Percentiles rank a stretch among this genome's conserved stretches.
These are phyloP conservation scores for Aureobasidium zeae DNA, from an alignment of 2,329 filamentous ascomycete genomes.

Conservation along the genomic window DNA sequence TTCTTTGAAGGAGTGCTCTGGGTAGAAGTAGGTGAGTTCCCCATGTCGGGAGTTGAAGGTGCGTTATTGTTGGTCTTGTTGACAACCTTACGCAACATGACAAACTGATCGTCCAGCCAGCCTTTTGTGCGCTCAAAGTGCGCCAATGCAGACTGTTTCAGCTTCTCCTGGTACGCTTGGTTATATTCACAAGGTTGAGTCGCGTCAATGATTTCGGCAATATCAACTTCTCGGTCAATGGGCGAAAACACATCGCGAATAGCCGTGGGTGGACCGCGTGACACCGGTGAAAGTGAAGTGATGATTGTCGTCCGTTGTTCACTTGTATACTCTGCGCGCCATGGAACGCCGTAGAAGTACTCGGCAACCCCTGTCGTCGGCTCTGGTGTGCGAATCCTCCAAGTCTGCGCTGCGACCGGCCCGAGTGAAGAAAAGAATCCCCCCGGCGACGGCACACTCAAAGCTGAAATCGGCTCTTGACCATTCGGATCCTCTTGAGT, in stretches of 20 bases:
- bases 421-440: constrained; percentile 85
- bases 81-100: background rate
- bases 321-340: constrained; percentile 36
- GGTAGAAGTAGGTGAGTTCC: constrained; percentile 18
- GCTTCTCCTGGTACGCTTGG: constrained; percentile 62
- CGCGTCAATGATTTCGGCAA: constrained; percentile 45
- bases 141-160: constrained; percentile 59
- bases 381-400: constrained; percentile 54
- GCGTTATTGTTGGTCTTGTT: constrained; percentile 6
- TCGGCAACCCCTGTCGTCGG: constrained; percentile 88
- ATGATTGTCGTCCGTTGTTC: constrained; percentile 58
- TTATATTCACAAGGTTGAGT: constrained; percentile 60
- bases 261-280: constrained; percentile 58
- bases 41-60: constrained; percentile 25
- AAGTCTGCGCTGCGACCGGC: constrained; percentile 66
- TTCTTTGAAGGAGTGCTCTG: constrained; percentile 50
- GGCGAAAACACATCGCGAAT: constrained; percentile 41
- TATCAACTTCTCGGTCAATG: constrained; percentile 28
- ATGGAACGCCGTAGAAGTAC: constrained; percentile 80
- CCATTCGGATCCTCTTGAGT: constrained; percentile 19
- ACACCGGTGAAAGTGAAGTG: constrained; percentile 39
- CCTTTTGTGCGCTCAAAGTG: constrained; percentile 76
- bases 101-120: constrained; percentile 69
- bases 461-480: constrained; percentile 62
- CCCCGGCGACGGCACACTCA: constrained; percentile 84